Percentiles rank a stretch among this genome's conserved stretches.
Conservation (phyloP, 177 flowering plant genomes). For the Vitis hybrid region DNA sequence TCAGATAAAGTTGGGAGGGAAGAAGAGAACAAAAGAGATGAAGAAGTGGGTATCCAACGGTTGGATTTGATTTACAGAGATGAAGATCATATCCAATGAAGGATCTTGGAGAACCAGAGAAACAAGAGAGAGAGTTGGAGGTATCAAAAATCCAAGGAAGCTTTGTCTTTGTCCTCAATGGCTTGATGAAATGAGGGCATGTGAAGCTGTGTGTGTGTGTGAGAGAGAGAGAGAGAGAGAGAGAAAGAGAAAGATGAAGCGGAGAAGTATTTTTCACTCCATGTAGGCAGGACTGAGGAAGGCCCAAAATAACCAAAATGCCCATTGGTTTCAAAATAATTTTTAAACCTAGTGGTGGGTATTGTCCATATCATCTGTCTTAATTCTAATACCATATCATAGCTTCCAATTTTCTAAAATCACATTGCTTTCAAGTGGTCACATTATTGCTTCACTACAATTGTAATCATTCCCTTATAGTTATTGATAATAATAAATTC, state of each 20-base stretch:
- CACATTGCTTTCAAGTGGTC: no score
- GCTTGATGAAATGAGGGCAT: constrained; percentile 16
- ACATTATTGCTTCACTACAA: neutral
- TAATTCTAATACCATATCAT: no score
- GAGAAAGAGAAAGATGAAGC: constrained; percentile 14
- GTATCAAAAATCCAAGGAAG: constrained; percentile 11
- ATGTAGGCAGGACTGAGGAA: neutral
- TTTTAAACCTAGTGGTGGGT: neutral
- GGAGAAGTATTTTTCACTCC: constrained; percentile 26
- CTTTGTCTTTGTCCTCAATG: constrained; percentile 28
- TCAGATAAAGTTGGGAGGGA: neutral
- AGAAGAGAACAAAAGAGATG: constrained; percentile 13
- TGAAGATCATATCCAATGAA: constrained; percentile 38
- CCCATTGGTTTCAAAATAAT: constrained; percentile 11
- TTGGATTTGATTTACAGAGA: constrained; percentile 36
- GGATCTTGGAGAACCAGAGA: constrained; percentile 46
- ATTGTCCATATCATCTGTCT: neutral
- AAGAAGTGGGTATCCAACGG: constrained; percentile 32
- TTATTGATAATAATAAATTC: no score
- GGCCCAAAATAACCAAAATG: constrained; percentile 18
- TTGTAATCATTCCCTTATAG: neutral
- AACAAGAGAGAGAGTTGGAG: constrained; percentile 1
- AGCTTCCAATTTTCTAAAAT: no score
- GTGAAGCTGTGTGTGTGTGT: constrained; percentile 8
- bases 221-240: constrained; percentile 1